Base-by-base conservation (phyloP, 805 yeast genomes). In the Saccharomycopsis sp. region DNA sequence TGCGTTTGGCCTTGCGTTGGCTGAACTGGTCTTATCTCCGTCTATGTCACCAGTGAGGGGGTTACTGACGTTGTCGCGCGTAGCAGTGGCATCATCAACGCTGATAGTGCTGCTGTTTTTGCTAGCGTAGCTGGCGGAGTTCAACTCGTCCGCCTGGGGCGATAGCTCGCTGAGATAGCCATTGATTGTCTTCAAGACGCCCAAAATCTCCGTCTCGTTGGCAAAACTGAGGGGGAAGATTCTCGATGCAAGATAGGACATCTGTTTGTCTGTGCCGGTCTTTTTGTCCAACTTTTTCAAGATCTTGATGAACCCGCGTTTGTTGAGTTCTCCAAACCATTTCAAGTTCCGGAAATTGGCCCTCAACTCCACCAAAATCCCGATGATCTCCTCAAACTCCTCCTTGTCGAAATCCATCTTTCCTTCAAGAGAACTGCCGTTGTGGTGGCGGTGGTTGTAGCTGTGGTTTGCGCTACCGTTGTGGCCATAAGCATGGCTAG, bases 311-410 rank as follows among this genome's bases (percentile, higher is more conserved):
- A 91, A 88, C 0, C 97, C 98, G 61, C 95, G 83, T 67, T 87
- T 89, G 74, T 91, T 91, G 65, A 91, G 80, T 67, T 92, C 97
- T 23, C 95, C 95, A 69, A 81, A 91, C 97, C 97, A 92, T 69
- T 89, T 91, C 67, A 91, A 75, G 70, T 91, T 91, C 58, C 97
- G 78, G 61, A 87, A 81, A 59, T 83, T 82, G 16, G 86, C 78
- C 52, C 96, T 78, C 56, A 90, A 75, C 69, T 91, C 97, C 21
- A 90, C 74, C 44, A 91, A 72, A 18, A 90, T 84, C 21, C 81
- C 82, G 34, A 82, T 71, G 40, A 86, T 73, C 64, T 87, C 91
- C 53, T 82, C 85, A 1, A 76, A 57, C 29, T 79, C 75, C 58
- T 85, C 90, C 57, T 79, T 81, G 12, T 70, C 73, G 54, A 60